Evolutionary conservation across 768 basidiomycete species (phyloP).

Genomic region (Suillus lakei): DNA sequence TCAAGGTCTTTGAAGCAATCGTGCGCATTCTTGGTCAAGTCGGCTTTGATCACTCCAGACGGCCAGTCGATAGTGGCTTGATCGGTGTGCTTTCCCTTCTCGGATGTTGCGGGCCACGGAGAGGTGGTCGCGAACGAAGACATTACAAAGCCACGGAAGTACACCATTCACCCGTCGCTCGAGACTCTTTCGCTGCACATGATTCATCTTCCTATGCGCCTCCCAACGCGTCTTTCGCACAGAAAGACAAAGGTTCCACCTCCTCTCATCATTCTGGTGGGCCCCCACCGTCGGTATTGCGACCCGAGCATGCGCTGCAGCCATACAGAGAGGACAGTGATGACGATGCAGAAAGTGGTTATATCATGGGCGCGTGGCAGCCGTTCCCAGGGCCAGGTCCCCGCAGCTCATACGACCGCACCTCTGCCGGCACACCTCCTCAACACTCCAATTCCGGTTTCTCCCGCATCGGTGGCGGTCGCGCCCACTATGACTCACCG

Average conservation of each 20-base stretch:
- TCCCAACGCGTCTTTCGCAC: constrained; percentile 39
- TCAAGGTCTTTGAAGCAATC: constrained; percentile 85
- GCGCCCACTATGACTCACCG: constrained; percentile 83
- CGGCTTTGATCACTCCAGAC: constrained; percentile 83
- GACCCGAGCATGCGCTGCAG: constrained; percentile 77
- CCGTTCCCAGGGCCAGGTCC: constrained; percentile 56
- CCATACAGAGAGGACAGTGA: constrained; percentile 83
- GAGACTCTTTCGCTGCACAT: constrained; percentile 31
- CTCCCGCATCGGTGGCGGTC: constrained; percentile 85
- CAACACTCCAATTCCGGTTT: constrained; percentile 63
- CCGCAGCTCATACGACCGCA: constrained; percentile 27
- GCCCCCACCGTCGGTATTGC: constrained; percentile 72
- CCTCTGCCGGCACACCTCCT: constrained; percentile 32
- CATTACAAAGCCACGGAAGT: constrained; percentile 30
- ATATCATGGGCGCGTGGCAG: constrained; percentile 96
- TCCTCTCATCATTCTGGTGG: constrained; percentile 48
- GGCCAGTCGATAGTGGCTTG: constrained; percentile 85
- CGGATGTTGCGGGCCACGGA: constrained; percentile 64
- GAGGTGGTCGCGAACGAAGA: constrained; percentile 32
- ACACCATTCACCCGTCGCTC: constrained; percentile 12
- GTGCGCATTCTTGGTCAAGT: constrained; percentile 77
- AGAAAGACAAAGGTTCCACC: constrained; percentile 31
- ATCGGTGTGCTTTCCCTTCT: constrained; percentile 79
- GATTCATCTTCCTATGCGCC: constrained; percentile 58
- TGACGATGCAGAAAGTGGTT: constrained; percentile 69